Evolutionary conservation across 441 rosid species (phyloP).

Genomic region (Erodium texanum): DNA sequence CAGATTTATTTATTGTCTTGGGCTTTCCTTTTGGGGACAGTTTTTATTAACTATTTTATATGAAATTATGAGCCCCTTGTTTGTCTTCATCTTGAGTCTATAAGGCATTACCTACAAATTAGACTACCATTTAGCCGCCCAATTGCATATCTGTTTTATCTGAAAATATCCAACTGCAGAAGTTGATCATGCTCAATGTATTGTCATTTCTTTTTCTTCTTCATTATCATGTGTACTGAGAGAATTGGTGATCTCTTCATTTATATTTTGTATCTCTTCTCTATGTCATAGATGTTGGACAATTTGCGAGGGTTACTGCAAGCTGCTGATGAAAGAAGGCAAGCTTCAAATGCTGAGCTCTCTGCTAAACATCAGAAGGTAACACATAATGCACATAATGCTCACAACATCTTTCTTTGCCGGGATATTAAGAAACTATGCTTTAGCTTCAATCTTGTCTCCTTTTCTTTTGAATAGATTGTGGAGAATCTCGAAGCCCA

Average conservation of each 20-base stretch:
- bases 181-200: neutral
- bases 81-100: no score
- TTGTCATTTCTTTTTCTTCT: neutral
- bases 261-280: conserved; percentile 18
- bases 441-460: conserved; percentile 21
- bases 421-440: conserved; percentile 13
- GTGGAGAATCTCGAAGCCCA: conserved; percentile 76
- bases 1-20: neutral
- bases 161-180: neutral
- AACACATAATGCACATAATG: conserved; percentile 18
- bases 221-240: conserved; percentile 1
- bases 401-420: conserved; percentile 9
- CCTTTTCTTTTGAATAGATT: conserved; percentile 36
- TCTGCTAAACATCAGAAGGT: conserved; percentile 86
- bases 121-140: neutral
- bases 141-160: neutral
- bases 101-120: neutral
- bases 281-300: conserved; percentile 57
- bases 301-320: conserved; percentile 63
- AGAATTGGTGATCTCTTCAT: conserved; percentile 9
- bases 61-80: neutral
- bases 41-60: neutral
- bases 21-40: neutral
- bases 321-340: conserved; percentile 79
- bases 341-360: conserved; percentile 56